These are phyloP conservation scores for Plasmodium inui DNA, from an alignment of 169 alveolate species.

Conservation along the genomic window DNA sequence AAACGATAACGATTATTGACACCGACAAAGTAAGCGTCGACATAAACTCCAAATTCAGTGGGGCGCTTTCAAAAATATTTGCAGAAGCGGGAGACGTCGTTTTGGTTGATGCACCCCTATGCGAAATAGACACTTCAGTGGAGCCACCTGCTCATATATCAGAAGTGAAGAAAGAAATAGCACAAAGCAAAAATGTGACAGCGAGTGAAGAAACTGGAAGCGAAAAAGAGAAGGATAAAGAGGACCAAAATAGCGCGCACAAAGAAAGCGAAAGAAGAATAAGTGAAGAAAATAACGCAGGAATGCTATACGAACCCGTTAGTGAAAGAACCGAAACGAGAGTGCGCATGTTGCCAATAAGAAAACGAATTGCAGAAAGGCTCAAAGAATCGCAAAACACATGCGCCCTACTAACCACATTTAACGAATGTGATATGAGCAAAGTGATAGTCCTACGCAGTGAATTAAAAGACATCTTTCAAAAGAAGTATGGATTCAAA, in stretches of 20 bases:
- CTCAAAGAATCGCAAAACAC: conserved; percentile 94
- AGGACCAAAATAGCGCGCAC: conserved; percentile 27
- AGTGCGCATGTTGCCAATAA: conserved; percentile 94
- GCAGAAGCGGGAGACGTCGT: conserved; percentile 90
- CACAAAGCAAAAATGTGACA: background rate
- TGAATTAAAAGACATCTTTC: conserved; percentile 84
- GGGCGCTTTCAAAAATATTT: conserved; percentile 36
- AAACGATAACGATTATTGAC: conserved; percentile 93
- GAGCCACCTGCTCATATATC: conserved; percentile 58
- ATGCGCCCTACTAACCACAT: conserved; percentile 94
- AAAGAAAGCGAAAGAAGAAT: conserved; percentile 23
- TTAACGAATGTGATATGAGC: conserved; percentile 93
- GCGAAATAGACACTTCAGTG: conserved; percentile 88
- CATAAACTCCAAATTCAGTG: conserved; percentile 89
- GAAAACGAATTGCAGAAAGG: conserved; percentile 93
- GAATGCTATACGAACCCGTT: conserved; percentile 64
- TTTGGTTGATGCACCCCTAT: conserved; percentile 90
- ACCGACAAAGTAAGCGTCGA: conserved; percentile 96
- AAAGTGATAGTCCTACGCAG: conserved; percentile 83
- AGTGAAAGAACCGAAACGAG: conserved; percentile 80
- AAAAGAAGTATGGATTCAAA: conserved; percentile 80
- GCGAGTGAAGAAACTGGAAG: background rate
- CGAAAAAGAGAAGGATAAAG: conserved; percentile 16
- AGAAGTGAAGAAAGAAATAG: background rate
- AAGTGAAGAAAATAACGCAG: conserved; percentile 51